These are phyloP conservation scores for Dillenia suffruticosa DNA, from an alignment of 164 flowering plant species.

Conservation along the genomic window DNA sequence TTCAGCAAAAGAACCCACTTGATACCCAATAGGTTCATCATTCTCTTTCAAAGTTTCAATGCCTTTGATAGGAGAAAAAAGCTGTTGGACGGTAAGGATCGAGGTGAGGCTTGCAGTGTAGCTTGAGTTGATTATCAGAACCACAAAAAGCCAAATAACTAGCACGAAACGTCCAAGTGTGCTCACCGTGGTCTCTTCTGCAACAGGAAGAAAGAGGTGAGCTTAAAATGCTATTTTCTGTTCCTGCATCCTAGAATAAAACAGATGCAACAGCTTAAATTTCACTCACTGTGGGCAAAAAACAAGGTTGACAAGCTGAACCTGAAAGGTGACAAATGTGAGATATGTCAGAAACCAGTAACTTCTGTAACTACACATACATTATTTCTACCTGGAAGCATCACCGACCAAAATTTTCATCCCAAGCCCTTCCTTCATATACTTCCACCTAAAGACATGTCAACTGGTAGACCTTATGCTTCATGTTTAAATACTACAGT, in stretches of 20 bases:
- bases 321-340: slow-evolving; percentile 40
- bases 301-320: slow-evolving; percentile 66
- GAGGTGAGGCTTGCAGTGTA: slow-evolving; percentile 61
- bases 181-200: slow-evolving; percentile 49
- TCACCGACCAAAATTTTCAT: too few relatives aligned
- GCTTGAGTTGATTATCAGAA: slow-evolving; percentile 52
- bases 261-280: neutral
- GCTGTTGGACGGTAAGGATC: slow-evolving; percentile 54
- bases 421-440: too few relatives aligned
- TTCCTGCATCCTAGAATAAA: neutral
- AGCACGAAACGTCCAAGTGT: slow-evolving; percentile 47
- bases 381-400: too few relatives aligned
- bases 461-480: too few relatives aligned
- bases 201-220: slow-evolving; percentile 4
- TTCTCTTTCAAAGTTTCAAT: slow-evolving; percentile 36
- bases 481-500: too few relatives aligned
- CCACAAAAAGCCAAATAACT: slow-evolving; percentile 59
- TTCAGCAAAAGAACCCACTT: slow-evolving; percentile 60
- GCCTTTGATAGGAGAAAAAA: slow-evolving; percentile 44
- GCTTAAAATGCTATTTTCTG: neutral
- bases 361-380: neutral
- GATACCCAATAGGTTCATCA: slow-evolving; percentile 44
- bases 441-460: too few relatives aligned
- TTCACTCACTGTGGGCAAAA: slow-evolving; percentile 60
- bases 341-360: slow-evolving; percentile 9